Evolutionary conservation across 2,329 filamentous ascomycete genomes (phyloP), one percentile per base, ranked within the genome.

Genomic region (Stemphylium vesicarium): DNA sequence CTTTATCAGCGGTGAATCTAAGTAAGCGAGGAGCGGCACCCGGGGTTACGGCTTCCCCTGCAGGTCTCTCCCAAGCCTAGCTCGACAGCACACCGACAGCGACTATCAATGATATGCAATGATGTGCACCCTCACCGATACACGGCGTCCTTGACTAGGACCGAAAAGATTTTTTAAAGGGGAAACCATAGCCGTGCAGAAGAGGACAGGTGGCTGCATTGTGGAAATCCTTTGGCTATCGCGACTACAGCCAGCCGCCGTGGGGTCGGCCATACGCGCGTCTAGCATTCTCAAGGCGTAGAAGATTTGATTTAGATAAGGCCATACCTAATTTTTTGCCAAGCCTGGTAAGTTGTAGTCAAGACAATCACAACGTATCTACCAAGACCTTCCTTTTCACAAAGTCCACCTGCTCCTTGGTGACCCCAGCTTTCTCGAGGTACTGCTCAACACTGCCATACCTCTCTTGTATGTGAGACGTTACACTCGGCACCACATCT

Each of bases 391-490:
- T 70, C 37, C 54, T 48, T 57, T 64, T 77, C 11, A 80, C 61
- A 26, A 60, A 58, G 33, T 70, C 66, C 52, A 74, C 63, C 64
- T 74, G 71, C 52, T 77, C 73, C 18, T 40, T 59, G 2, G 53
- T 66, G 29, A 82, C 75, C 5, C 88, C 89, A 67, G 89, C 87
- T 2, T 73, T 72, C 53, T 82, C 78, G 52, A 94, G 75, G 75
- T 96, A 96, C 9, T 69, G 74, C 31, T 84, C 77, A 1, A 92
- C 77, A 1, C 89, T 87, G 1, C 89, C 89, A 73, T 92, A 89
- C 47, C 76, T 81, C 3, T 78, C 73, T 2, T 83, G 69, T 4
- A 96, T 74, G 70, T 91, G 85, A 13, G 64, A 70, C 24, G 80
- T 73, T 4, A 92, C 81, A 10, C 78, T 79, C 13, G 71, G 63